Evolutionary conservation across 1,139 yeast species (phyloP), one percentile per base, ranked within the genome.

Genomic region (Arxiozyma heterogenica): DNA sequence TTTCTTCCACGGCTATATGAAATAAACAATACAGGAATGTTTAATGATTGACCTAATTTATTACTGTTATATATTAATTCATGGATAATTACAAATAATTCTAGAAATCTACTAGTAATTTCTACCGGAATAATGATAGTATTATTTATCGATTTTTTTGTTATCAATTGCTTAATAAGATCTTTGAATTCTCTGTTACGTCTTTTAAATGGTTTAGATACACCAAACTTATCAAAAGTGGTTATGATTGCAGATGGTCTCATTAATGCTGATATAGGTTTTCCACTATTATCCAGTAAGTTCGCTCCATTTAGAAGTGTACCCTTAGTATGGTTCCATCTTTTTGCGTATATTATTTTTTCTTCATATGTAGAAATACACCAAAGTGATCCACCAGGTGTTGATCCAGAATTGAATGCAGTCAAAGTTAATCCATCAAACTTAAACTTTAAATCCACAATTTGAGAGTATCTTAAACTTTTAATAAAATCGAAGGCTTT

Each of bases 261-360:
- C 59, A 81, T 68, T 41, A 91, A 73, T 51, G 82, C 78, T 7
- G 86, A 77, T n/a, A 81, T 71, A 0, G 93, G 83, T 52, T 78
- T 74, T 21, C 82, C 82, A 41, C 61, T 51, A 41, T 67, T 68
- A 55, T 78, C 80, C 50, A 86, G 71, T 53, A 90, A 77, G 18
- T 85, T 82, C n/a, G 97, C 93, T 54, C 87, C 81, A 61, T 86
- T 86, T 54, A 93, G 73, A 63, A 90, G 91, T 0, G 88, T 79
- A 64, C 93, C 98, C 58, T 83, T 82, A 1, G 97, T 84, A 68
- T 93, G 98, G 67, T 91, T 91, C 98, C 98, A 93, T 50, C 88
- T 83, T 4, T 95, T 93, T 0, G 97, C 96, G 69, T 90, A 89
- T 3, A 93, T 75, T 20, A 90, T 74, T 58, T 84, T 86, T 60